Percentiles rank a stretch among this genome's conserved stretches.
Conservation (phyloP, 306 rosid species). For the Fagus crenata region DNA sequence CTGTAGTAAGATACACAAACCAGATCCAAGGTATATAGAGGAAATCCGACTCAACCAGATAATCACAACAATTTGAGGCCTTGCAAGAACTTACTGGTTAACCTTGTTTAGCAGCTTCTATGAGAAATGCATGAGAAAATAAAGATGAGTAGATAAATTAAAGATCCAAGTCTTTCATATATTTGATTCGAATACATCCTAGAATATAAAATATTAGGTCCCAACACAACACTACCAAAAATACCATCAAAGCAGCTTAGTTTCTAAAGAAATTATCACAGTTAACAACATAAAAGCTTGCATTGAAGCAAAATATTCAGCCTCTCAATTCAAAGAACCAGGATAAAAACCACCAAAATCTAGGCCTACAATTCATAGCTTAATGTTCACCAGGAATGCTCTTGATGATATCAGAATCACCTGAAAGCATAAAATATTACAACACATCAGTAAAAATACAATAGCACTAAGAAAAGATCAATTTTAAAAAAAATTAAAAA, state of each 20-base stretch:
- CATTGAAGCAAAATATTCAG: slow-evolving; percentile 13
- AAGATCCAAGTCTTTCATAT: not conserved
- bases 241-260: not conserved
- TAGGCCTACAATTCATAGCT: slow-evolving; percentile 15
- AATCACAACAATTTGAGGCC: too few relatives aligned
- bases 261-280: not conserved
- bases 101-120: too few relatives aligned
- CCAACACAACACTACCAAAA: slow-evolving; percentile 1
- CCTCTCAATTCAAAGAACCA: slow-evolving; percentile 16
- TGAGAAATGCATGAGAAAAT: too few relatives aligned
- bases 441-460: not conserved
- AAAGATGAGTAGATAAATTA: not conserved
- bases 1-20: too few relatives aligned
- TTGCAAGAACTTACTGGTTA: too few relatives aligned
- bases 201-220: not conserved
- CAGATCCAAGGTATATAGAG: too few relatives aligned
- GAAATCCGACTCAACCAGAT: too few relatives aligned
- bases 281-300: not conserved
- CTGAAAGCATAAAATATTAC: slow-evolving; percentile 31
- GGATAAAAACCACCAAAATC: slow-evolving; percentile 31
- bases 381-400: slow-evolving; percentile 48
- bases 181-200: not conserved
- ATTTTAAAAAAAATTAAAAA: not conserved
- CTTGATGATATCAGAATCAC: slow-evolving; percentile 58
- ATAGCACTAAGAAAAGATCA: not conserved